These are phyloP conservation scores for Pichia sp. DNA, from an alignment of 1,139 yeast genomes.

Conservation along the genomic window DNA sequence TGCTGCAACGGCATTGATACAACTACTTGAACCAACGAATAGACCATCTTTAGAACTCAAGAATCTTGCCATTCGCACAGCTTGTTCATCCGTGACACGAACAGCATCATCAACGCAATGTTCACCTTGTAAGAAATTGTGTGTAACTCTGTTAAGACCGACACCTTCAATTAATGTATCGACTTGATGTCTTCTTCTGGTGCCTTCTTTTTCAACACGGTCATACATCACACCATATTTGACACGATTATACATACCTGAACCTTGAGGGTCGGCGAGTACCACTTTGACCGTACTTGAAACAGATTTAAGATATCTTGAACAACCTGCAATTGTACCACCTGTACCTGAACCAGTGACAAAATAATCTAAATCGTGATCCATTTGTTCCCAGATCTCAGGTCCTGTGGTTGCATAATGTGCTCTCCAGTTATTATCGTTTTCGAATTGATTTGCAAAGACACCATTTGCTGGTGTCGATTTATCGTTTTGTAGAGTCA, in stretches of 20 bases:
- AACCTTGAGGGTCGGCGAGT: conserved; percentile 95
- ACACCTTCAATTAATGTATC: conserved; percentile 95
- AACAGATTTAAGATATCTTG: conserved; percentile 62
- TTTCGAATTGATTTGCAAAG: conserved; percentile 96
- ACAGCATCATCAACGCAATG: conserved; percentile 71
- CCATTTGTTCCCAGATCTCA: conserved; percentile 73
- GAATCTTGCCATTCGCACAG: conserved; percentile 83
- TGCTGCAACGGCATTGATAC: conserved; percentile 92
- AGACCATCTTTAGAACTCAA: conserved; percentile 82
- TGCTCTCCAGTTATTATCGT: conserved; percentile 83
- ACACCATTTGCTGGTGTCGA: conserved; percentile 51
- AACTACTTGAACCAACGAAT: conserved; percentile 90
- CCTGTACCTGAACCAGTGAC: conserved; percentile 76
- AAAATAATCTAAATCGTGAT: conserved; percentile 65
- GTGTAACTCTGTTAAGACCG: conserved; percentile 84
- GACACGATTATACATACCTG: conserved; percentile 83
- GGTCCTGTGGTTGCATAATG: conserved; percentile 90
- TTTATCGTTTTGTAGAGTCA: conserved; percentile 34
- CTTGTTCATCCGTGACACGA: conserved; percentile 76
- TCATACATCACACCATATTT: conserved; percentile 95
- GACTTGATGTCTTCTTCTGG: conserved; percentile 92
- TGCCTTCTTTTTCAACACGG: conserved; percentile 84
- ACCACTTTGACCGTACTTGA: conserved; percentile 43
- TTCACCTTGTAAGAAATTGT: conserved; percentile 75
- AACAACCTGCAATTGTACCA: conserved; percentile 89